Conservation (phyloP, 441 rosid species). For the Pelargonium citronellum region DNA sequence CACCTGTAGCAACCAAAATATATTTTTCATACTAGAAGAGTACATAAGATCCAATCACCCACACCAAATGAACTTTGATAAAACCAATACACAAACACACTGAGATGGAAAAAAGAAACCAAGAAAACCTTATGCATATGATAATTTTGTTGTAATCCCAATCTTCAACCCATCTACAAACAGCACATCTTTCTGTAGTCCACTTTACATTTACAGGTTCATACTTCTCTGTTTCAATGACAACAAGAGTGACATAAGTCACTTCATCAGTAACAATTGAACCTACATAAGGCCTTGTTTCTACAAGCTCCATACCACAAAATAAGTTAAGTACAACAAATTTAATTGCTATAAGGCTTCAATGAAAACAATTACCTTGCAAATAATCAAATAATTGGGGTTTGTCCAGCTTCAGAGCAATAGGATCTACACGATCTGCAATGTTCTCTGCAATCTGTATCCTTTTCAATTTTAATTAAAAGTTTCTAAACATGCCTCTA, state of each 20-base stretch:
- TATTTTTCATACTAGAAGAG: slow-evolving; percentile 2
- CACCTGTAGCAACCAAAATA: slow-evolving; percentile 50
- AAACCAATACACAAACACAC: not conserved
- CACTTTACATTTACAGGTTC: slow-evolving; percentile 71
- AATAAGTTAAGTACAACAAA: not conserved
- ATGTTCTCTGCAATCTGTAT: slow-evolving; percentile 7
- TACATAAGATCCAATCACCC: slow-evolving; percentile 3
- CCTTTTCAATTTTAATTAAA: not conserved
- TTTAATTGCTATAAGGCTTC: not conserved
- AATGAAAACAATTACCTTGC: slow-evolving; percentile 2
- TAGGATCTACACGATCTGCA: not conserved
- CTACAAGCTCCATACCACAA: not conserved
- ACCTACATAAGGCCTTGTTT: not conserved
- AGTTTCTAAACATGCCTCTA: not conserved
- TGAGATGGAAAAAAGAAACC: not conserved
- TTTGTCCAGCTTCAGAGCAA: slow-evolving; percentile 1
- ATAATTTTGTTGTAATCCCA: slow-evolving; percentile 93
- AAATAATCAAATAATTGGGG: slow-evolving; percentile 1
- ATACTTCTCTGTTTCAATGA: slow-evolving; percentile 54
- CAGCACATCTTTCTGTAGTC: slow-evolving; percentile 94
- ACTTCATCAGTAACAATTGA: slow-evolving; percentile 8
- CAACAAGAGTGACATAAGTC: slow-evolving; percentile 20
- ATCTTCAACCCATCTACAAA: slow-evolving; percentile 98
- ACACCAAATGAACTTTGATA: not conserved
- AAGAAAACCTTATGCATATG: slow-evolving; percentile 75